These are phyloP conservation scores for Penicillium sp. DNA, from an alignment of 2,329 filamentous ascomycete species.

Conservation along the genomic window DNA sequence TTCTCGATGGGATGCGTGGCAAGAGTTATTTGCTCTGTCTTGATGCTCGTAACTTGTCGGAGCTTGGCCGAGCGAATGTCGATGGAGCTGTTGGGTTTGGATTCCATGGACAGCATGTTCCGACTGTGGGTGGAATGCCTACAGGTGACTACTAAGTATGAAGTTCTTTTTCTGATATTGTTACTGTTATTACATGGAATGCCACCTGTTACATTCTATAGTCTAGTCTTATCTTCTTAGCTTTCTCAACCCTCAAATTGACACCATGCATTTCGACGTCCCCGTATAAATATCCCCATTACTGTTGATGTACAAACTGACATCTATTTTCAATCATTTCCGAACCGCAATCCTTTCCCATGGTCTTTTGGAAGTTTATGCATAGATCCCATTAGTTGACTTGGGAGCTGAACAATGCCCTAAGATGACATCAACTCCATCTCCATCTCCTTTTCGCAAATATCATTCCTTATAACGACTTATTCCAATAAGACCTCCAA, in stretches of 20 bases:
- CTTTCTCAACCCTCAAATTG: neutral
- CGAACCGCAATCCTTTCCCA: no score
- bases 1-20: conserved; percentile 49
- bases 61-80: conserved; percentile 51
- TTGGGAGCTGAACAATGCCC: neutral
- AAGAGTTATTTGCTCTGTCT: conserved; percentile 54
- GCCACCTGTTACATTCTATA: neutral
- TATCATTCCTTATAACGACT: neutral
- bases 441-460: neutral
- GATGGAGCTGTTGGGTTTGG: conserved; percentile 50
- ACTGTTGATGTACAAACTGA: neutral
- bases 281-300: neutral
- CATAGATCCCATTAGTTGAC: neutral
- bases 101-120: conserved; percentile 50
- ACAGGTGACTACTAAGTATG: conserved; percentile 26
- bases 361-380: neutral
- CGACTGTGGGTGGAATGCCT: conserved; percentile 17
- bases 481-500: neutral
- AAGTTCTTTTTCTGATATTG: neutral
- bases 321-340: neutral
- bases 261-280: neutral
- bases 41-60: conserved; percentile 48
- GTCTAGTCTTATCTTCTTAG: neutral
- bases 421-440: neutral
- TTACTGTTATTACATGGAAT: neutral